Percentiles rank a stretch among this genome's conserved stretches.
Evolutionary conservation across 805 yeast genomes (phyloP).

Genomic region (Zygotorulaspora chibaensis): DNA sequence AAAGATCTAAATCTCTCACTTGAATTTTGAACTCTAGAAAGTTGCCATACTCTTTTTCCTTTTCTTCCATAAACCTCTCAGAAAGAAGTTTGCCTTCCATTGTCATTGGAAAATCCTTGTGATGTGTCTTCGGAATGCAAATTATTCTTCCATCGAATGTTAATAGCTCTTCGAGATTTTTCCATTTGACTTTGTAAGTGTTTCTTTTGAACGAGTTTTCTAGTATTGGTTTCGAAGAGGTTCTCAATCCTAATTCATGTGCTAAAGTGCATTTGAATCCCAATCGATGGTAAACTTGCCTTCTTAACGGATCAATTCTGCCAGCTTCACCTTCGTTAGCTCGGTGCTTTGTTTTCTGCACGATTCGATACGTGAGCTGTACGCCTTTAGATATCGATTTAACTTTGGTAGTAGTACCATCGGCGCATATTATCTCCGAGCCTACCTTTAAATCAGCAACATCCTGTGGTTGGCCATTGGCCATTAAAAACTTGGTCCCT

Average conservation of each 20-base stretch:
- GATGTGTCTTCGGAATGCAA: slow-evolving; percentile 24
- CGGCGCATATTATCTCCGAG: slow-evolving; percentile 42
- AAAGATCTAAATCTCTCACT: slow-evolving; percentile 35
- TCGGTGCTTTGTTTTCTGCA: slow-evolving; percentile 30
- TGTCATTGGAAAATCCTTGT: slow-evolving; percentile 24
- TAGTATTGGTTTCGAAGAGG: slow-evolving; percentile 18
- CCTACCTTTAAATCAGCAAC: slow-evolving; percentile 38
- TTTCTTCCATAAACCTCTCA: slow-evolving; percentile 25
- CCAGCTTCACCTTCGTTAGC: slow-evolving; percentile 23
- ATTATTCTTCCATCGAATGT: slow-evolving; percentile 25
- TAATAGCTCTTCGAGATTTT: slow-evolving; percentile 16
- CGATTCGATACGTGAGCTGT: slow-evolving; percentile 41
- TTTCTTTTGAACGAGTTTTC: slow-evolving; percentile 22
- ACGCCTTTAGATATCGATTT: slow-evolving; percentile 41
- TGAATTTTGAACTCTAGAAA: slow-evolving; percentile 40
- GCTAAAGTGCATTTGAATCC: slow-evolving; percentile 24
- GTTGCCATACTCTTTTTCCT: slow-evolving; percentile 22
- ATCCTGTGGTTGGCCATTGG: slow-evolving; percentile 37
- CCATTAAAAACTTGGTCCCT: slow-evolving; percentile 42
- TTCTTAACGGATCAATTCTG: slow-evolving; percentile 16
- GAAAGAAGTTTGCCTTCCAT: slow-evolving; percentile 26
- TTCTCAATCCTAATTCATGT: slow-evolving; percentile 19
- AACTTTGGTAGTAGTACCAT: slow-evolving; percentile 40
- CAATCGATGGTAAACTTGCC: slow-evolving; percentile 19
- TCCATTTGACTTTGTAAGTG: slow-evolving; percentile 19